Conservation (phyloP, 2,329 filamentous ascomycete genomes). For the Pestalotiopsis sp. region DNA sequence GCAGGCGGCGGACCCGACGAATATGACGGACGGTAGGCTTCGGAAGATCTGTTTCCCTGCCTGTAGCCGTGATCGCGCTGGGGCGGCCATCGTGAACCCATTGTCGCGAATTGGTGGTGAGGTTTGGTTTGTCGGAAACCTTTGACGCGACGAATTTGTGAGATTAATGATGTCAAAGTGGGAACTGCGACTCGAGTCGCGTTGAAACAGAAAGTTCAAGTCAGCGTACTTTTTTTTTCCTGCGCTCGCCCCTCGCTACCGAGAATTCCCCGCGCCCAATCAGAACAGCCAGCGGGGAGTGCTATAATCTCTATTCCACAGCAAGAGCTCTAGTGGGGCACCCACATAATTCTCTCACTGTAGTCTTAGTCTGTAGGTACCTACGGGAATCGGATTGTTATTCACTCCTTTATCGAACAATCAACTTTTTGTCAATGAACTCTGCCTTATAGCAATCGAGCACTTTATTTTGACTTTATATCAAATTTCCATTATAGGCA, state of each 20-base stretch:
- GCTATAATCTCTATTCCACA: background rate
- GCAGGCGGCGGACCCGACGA: background rate
- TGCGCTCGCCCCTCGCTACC: background rate
- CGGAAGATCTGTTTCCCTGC: background rate
- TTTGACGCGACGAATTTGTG: background rate
- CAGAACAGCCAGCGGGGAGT: background rate
- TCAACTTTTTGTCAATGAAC: too few relatives aligned
- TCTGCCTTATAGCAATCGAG: too few relatives aligned
- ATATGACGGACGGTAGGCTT: slow-evolving; percentile 4
- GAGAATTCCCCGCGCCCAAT: slow-evolving; percentile 4
- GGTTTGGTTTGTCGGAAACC: background rate
- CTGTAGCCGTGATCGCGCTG: background rate
- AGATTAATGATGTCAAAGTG: slow-evolving; percentile 3
- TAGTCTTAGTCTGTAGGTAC: too few relatives aligned
- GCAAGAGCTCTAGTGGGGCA: background rate
- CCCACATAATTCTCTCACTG: background rate
- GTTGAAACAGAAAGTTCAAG: background rate
- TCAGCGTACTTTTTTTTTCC: background rate
- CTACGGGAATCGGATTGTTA: too few relatives aligned
- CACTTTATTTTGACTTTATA: too few relatives aligned
- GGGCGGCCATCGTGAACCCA: slow-evolving; percentile 11
- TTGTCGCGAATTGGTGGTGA: background rate
- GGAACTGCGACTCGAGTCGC: background rate
- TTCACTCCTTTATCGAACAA: too few relatives aligned
- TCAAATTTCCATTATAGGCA: too few relatives aligned